Evolutionary conservation across 306 rosid species (phyloP).

Genomic region (Bauhinia variegata): DNA sequence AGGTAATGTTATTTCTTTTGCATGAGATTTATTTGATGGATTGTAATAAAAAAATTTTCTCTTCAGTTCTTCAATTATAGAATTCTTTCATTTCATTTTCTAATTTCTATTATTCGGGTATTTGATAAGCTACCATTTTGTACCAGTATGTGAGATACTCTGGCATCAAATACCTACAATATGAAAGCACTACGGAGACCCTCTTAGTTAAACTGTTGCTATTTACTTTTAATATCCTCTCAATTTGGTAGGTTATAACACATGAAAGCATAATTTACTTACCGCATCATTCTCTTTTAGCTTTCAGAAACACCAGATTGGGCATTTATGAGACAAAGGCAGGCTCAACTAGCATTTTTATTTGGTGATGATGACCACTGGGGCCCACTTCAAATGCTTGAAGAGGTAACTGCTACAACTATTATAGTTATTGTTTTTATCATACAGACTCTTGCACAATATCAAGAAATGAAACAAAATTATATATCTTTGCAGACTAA

Average conservation of each 20-base stretch:
- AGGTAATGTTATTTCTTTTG: conserved; percentile 53
- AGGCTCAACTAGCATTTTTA: conserved; percentile 68
- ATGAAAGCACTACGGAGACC: too few species aligned
- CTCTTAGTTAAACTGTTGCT: too few species aligned
- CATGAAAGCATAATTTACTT: not conserved
- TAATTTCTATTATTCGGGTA: too few species aligned
- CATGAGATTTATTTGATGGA: not conserved
- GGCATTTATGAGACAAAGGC: conserved; percentile 70
- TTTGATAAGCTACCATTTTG: too few species aligned
- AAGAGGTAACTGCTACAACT: conserved; percentile 61
- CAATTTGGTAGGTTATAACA: too few species aligned
- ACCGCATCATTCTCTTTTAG: conserved; percentile 49
- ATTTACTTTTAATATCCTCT: too few species aligned
- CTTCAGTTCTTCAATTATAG: not conserved
- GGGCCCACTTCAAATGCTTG: conserved; percentile 84
- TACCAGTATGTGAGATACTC: too few species aligned
- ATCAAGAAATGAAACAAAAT: not conserved
- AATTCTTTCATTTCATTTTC: not conserved
- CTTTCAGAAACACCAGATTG: conserved; percentile 84
- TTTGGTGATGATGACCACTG: conserved; percentile 85
- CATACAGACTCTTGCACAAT: conserved; percentile 32
- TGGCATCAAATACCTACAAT: too few species aligned
- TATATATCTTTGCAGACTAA: conserved; percentile 19
- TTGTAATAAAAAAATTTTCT: not conserved
- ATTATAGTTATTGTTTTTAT: conserved; percentile 13